Conservation (phyloP, 306 rosid species). For the Vigna radiata region DNA sequence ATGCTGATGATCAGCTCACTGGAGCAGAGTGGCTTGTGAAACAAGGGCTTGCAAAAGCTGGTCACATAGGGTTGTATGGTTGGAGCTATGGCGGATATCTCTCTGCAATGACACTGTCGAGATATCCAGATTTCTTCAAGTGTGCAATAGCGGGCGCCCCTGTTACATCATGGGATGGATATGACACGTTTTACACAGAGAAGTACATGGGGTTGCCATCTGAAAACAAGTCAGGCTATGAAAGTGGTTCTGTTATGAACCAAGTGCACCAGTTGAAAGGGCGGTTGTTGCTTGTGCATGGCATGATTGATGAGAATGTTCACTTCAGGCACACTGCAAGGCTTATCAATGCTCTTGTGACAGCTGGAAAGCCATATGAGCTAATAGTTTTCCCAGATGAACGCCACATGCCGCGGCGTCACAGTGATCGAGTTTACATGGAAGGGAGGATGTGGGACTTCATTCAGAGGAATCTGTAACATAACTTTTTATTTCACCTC, state of each 20-base stretch:
- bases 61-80: slow-evolving; percentile 88
- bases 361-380: slow-evolving; percentile 83
- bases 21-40: slow-evolving; percentile 94
- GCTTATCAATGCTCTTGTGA: slow-evolving; percentile 86
- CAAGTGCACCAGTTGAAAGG: slow-evolving; percentile 81
- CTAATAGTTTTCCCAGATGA: slow-evolving; percentile 88
- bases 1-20: slow-evolving; percentile 84
- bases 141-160: slow-evolving; percentile 94
- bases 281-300: slow-evolving; percentile 80
- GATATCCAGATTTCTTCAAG: slow-evolving; percentile 74
- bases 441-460: slow-evolving; percentile 97
- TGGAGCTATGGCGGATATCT: slow-evolving; percentile 99
- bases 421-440: slow-evolving; percentile 83
- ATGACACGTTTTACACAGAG: slow-evolving; percentile 95
- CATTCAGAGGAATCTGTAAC: slow-evolving; percentile 74
- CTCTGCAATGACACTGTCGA: slow-evolving; percentile 79
- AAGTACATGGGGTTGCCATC: slow-evolving; percentile 94
- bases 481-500: slow-evolving; percentile 35
- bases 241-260: slow-evolving; percentile 71
- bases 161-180: slow-evolving; percentile 93
- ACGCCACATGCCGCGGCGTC: slow-evolving; percentile 93
- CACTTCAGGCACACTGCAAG: slow-evolving; percentile 98
- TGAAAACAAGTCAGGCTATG: slow-evolving; percentile 58
- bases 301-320: slow-evolving; percentile 97
- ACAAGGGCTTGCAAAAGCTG: slow-evolving; percentile 74